Conservation (phyloP, 73 alveolate species). For the Diophrys sp. region DNA sequence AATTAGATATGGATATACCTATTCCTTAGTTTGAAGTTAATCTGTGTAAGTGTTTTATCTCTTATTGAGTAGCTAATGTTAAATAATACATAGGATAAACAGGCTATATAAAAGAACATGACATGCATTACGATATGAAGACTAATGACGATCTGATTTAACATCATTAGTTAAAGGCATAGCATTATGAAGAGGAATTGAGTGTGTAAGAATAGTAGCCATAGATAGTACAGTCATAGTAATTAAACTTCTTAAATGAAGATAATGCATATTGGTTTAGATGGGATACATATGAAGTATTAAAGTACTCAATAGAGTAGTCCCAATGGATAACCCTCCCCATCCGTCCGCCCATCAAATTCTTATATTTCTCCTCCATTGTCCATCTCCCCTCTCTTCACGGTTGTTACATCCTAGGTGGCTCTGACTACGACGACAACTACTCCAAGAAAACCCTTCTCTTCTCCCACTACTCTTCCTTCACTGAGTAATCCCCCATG, state of each 20-base stretch:
- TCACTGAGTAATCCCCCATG: constrained; percentile 63
- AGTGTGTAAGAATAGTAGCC: no score
- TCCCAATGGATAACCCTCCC: constrained; percentile 18
- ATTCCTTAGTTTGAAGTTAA: constrained; percentile 27
- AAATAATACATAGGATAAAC: neutral
- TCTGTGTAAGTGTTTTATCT: no score
- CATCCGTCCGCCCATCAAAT: constrained; percentile 18
- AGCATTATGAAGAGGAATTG: neutral
- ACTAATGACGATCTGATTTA: neutral
- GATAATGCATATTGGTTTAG: constrained; percentile 43
- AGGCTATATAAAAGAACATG: neutral
- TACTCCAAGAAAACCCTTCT: constrained; percentile 39
- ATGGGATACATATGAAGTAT: constrained; percentile 57
- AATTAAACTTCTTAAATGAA: no score
- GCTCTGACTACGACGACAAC: constrained; percentile 59
- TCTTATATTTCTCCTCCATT: constrained; percentile 52
- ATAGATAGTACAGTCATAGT: no score
- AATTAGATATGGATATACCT: constrained; percentile 24
- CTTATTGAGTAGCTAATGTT: no score
- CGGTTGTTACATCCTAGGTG: constrained; percentile 62
- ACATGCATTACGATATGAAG: neutral
- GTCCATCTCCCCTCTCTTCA: constrained; percentile 35
- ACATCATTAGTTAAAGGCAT: neutral
- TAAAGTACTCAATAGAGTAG: constrained; percentile 5
- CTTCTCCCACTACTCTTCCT: constrained; percentile 29